These are phyloP conservation scores for Rutstroemia sp. DNA, from an alignment of 2,329 filamentous ascomycete genomes.

Conservation along the genomic window DNA sequence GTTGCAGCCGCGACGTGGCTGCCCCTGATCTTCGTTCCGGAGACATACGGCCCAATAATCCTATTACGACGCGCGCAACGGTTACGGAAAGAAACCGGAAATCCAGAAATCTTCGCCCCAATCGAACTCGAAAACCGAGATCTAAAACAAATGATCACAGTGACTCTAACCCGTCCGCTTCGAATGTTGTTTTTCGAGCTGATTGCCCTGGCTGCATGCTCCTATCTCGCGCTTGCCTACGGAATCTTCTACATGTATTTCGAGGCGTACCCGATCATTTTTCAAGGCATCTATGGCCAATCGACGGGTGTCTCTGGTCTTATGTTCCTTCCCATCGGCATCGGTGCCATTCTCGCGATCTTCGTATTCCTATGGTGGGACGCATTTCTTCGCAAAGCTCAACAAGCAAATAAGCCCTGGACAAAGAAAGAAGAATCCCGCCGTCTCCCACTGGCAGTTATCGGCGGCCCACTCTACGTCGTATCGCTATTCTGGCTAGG, in stretches of 20 bases:
- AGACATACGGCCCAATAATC: constrained; percentile 53
- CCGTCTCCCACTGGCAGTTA: constrained; percentile 42
- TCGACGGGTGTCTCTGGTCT: constrained; percentile 49
- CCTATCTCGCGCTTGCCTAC: constrained; percentile 55
- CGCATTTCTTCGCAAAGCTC: constrained; percentile 42
- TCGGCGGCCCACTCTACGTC: constrained; percentile 35
- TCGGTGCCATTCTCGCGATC: constrained; percentile 44
- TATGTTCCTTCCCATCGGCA: constrained; percentile 49
- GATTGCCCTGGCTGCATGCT: constrained; percentile 52
- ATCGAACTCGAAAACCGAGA: constrained; percentile 55
- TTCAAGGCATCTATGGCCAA: constrained; percentile 52
- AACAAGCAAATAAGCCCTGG: constrained; percentile 38
- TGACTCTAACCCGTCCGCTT: constrained; percentile 53
- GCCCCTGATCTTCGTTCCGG: constrained; percentile 54
- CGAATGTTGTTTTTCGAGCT: constrained; percentile 54
- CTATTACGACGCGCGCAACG: constrained; percentile 50
- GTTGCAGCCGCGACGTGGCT: constrained; percentile 56
- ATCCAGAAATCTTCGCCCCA: constrained; percentile 48
- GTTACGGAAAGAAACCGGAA: constrained; percentile 51
- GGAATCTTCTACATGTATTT: constrained; percentile 58
- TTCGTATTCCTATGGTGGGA: constrained; percentile 44
- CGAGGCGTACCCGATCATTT: constrained; percentile 58
- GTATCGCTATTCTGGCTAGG: constrained; percentile 52
- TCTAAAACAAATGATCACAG: constrained; percentile 40
- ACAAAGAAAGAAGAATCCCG: constrained; percentile 42